Percentiles rank a stretch among this genome's conserved stretches.
phyloP scores from a whole-genome alignment of 306 rosid genomes.

The Vigna unguiculata region DNA sequence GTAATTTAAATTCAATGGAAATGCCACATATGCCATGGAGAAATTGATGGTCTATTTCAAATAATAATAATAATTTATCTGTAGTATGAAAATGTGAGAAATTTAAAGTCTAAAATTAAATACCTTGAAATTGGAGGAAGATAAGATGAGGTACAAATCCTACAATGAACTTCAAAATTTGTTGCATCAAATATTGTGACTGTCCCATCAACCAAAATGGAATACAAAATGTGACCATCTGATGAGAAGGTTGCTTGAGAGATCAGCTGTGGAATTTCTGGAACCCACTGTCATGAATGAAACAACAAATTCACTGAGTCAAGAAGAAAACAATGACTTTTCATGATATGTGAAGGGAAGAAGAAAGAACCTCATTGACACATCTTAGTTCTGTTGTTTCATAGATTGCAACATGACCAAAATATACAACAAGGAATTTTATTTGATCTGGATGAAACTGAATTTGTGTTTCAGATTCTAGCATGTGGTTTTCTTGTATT shows the following conservation, averaged over 20 bases:
- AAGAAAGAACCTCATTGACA: slow-evolving; percentile 47
- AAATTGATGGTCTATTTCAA: neutral
- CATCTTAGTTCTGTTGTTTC: slow-evolving; percentile 45
- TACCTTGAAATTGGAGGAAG: slow-evolving; percentile 48
- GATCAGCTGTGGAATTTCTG: slow-evolving; percentile 26
- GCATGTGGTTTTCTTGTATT: slow-evolving; percentile 10
- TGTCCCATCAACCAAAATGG: slow-evolving; percentile 46
- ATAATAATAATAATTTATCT: neutral
- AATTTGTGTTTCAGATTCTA: slow-evolving; percentile 43
- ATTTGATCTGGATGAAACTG: slow-evolving; percentile 42
- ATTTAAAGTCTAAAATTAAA: neutral
- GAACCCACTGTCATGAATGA: slow-evolving; percentile 45
- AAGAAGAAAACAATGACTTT: neutral
- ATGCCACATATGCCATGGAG: neutral
- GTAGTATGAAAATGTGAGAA: neutral
- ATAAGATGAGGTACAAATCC: slow-evolving; percentile 43
- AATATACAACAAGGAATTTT: slow-evolving; percentile 42
- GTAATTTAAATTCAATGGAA: neutral
- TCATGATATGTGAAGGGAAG: neutral
- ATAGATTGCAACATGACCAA: slow-evolving; percentile 52
- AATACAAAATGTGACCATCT: slow-evolving; percentile 45
- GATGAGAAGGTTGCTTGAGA: slow-evolving; percentile 54
- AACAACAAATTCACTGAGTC: neutral
- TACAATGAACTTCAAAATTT: slow-evolving; percentile 36
- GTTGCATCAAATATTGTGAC: slow-evolving; percentile 40